Conservation (phyloP, 2,329 filamentous ascomycete genomes). For the Aspergillus terreus region DNA sequence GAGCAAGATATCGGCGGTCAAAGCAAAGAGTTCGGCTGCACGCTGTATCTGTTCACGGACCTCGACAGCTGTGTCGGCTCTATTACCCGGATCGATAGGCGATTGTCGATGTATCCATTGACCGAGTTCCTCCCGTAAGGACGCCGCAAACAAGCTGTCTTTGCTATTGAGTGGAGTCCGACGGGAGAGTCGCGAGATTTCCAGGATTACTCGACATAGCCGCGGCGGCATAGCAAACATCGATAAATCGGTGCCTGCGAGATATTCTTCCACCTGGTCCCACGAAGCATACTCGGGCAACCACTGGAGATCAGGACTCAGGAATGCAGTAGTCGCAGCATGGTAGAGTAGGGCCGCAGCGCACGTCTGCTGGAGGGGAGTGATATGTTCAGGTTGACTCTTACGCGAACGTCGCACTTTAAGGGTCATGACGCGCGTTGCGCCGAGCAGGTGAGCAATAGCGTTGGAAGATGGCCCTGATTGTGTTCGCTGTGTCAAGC, state of each 20-base stretch:
- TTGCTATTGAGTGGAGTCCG: not conserved
- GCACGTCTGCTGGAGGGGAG: not conserved
- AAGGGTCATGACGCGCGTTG: conserved; percentile 2
- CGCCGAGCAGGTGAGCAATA: not conserved
- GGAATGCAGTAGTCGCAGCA: conserved; percentile 1
- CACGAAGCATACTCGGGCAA: not conserved
- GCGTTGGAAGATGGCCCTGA: not conserved
- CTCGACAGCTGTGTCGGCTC: not conserved
- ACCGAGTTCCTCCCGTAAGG: not conserved
- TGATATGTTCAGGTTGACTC: not conserved
- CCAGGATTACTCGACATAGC: conserved; percentile 1
- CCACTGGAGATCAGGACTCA: not conserved
- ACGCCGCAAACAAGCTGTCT: not conserved
- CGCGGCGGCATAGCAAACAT: conserved; percentile 1
- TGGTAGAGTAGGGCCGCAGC: conserved; percentile 3
- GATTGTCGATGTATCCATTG: not conserved
- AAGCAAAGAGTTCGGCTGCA: conserved; percentile 1
- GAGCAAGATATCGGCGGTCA: conserved; percentile 4
- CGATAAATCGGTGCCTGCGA: not conserved
- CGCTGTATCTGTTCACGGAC: not conserved
- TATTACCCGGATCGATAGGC: not conserved
- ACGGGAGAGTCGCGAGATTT: not conserved
- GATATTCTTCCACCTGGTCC: conserved; percentile 2
- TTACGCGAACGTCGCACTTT: not conserved
- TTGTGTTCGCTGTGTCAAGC: not conserved